Evolutionary conservation across 1,284 basidiomycete species (phyloP).

Genomic region (Rhizoctonia solani): DNA sequence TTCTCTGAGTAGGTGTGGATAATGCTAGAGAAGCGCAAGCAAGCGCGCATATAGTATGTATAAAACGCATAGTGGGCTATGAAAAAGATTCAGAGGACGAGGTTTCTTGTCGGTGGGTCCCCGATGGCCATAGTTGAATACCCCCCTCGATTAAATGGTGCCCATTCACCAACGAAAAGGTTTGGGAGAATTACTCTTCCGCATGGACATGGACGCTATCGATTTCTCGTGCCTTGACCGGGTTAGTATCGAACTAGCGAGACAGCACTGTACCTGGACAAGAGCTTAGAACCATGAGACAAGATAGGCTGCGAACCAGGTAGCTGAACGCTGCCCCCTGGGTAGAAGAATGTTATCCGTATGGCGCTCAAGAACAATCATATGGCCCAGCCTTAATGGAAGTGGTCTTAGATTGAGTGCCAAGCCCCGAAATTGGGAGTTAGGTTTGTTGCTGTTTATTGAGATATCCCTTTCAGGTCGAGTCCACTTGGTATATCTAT

Average conservation of each 20-base stretch:
- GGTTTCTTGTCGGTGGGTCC: background rate
- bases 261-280: background rate
- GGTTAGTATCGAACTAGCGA: background rate
- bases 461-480: too few relatives aligned
- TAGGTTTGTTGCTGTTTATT: too few relatives aligned
- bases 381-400: background rate
- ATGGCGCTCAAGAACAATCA: background rate
- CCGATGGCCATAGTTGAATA: too few relatives aligned
- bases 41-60: background rate
- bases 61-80: background rate
- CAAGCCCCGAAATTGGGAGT: background rate
- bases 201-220: background rate
- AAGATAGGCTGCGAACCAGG: background rate
- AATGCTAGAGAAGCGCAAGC: slow-evolving; percentile 1
- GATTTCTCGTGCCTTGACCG: background rate
- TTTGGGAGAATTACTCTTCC: background rate
- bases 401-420: background rate
- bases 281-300: background rate
- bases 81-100: background rate
- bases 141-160: too few relatives aligned
- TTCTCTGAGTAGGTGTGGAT: background rate
- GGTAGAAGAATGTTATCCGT: background rate
- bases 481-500: too few relatives aligned
- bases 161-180: too few relatives aligned
- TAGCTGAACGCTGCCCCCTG: background rate